phyloP scores from a whole-genome alignment of 2,329 filamentous ascomycete species.

The Endoconidiophora polonica region DNA sequence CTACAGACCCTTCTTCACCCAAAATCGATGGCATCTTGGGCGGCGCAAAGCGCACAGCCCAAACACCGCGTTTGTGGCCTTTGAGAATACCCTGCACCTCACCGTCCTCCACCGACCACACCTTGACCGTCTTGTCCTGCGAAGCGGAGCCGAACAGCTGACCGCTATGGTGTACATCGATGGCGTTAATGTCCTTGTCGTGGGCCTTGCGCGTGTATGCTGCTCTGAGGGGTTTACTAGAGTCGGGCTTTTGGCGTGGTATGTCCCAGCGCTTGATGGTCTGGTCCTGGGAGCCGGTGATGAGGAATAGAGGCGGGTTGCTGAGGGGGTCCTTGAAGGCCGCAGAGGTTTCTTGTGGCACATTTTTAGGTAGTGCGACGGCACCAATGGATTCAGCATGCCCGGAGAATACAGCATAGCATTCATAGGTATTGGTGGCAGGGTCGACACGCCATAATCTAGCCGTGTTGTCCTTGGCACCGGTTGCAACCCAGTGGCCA shows the following conservation, averaged over 20 bases:
- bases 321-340: slow-evolving; percentile 58
- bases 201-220: slow-evolving; percentile 86
- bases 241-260: slow-evolving; percentile 33
- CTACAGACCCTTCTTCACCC: slow-evolving; percentile 53
- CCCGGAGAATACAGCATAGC: slow-evolving; percentile 68
- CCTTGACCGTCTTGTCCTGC: slow-evolving; percentile 92
- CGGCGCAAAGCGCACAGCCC: slow-evolving; percentile 84
- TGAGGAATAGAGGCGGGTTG: slow-evolving; percentile 65
- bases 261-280: slow-evolving; percentile 93
- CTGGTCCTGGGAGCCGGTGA: slow-evolving; percentile 89
- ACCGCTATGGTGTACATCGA: slow-evolving; percentile 59
- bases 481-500: slow-evolving; percentile 88
- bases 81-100: slow-evolving; percentile 81
- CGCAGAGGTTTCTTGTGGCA: slow-evolving; percentile 50
- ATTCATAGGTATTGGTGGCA: slow-evolving; percentile 55
- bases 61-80: slow-evolving; percentile 87
- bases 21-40: slow-evolving; percentile 56
- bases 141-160: slow-evolving; percentile 90
- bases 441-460: slow-evolving; percentile 79
- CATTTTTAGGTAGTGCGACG: slow-evolving; percentile 59
- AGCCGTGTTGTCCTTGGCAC: slow-evolving; percentile 91
- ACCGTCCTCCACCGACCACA: slow-evolving; percentile 82
- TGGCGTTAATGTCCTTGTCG: slow-evolving; percentile 96
- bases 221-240: slow-evolving; percentile 39
- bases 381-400: slow-evolving; percentile 90